phyloP scores from a whole-genome alignment of 805 yeast species.

The Ogataea paraovalis region DNA sequence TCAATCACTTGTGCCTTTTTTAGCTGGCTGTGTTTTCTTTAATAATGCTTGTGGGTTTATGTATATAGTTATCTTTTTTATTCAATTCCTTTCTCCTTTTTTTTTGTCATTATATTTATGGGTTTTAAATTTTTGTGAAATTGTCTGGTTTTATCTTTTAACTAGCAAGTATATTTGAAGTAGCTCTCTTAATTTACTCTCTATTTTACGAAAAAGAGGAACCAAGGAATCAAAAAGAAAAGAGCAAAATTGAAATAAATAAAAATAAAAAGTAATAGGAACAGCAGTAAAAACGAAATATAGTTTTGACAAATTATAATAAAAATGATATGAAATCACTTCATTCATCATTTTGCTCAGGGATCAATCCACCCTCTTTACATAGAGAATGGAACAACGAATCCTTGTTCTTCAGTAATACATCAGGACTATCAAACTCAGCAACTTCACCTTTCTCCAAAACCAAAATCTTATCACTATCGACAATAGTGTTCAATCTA shows the following conservation, averaged over 20 bases:
- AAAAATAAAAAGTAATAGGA: too few species aligned
- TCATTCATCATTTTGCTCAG: conserved; percentile 14
- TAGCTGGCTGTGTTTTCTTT: too few species aligned
- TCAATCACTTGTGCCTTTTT: not conserved
- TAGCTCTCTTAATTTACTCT: too few species aligned
- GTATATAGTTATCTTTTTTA: not conserved
- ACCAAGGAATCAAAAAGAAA: too few species aligned
- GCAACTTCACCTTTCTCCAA: conserved; percentile 71
- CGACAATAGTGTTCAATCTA: conserved; percentile 77
- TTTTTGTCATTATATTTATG: too few species aligned
- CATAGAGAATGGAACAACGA: conserved; percentile 79
- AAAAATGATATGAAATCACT: not conserved
- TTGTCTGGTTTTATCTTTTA: too few species aligned
- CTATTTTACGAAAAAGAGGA: too few species aligned
- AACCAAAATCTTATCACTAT: conserved; percentile 72
- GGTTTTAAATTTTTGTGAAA: too few species aligned
- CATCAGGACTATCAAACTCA: conserved; percentile 71
- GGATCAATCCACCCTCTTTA: conserved; percentile 63
- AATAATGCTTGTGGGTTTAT: not conserved
- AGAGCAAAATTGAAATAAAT: too few species aligned
- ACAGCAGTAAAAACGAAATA: not conserved
- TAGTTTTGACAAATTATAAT: not conserved
- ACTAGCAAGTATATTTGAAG: too few species aligned
- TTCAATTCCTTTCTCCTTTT: not conserved
- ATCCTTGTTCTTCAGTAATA: conserved; percentile 58